Base-by-base conservation (phyloP, 441 rosid species). In the Dalechampia spathulata region DNA sequence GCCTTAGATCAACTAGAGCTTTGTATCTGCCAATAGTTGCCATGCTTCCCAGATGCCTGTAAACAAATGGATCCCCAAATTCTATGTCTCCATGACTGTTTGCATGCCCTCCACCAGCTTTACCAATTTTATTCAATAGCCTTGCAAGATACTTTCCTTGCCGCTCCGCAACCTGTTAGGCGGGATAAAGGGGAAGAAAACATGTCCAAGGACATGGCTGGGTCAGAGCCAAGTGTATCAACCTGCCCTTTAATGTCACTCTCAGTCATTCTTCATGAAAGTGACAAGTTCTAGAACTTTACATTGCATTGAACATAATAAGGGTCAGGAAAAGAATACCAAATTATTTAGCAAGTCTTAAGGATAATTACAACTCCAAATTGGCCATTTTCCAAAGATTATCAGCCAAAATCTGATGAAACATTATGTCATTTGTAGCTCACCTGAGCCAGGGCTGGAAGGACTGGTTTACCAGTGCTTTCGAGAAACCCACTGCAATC, bases 391-490 rank as follows among this genome's bases (percentile, higher is more conserved):
- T 60, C 37, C 30, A 0, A 49, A 60, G 7, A 19, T 40, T 12
- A 52, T 16, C 19, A 38, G 28, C 27, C 8, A 4, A 26, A 8
- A 34, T 1, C 17, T 12, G 20, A 25, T 11, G 2, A 48, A 39
- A 48, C 13, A 17, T 34, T 23, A 25, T 22, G 7, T 3, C 12
- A 41, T 34, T 55, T 6, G 12, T 5, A 5, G 57, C 59, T 63
- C 48, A 78, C 95, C 82, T 84, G 97, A 6, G 97, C 97, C 65
- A 90, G 68, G 62, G 97, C 97, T 16, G 97, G 97, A 67, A 90
- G 97, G 37, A 82, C 85, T 5, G 78, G 80, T 71, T 69, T 87
- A 40, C 87, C 94, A 16, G 96, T 90, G 63, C 68, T 72, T 62
- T 87, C 97, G 16, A 87, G 78, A 74, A 83, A 90, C 47, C 94